phyloP scores from a whole-genome alignment of 2,329 filamentous ascomycete genomes.

The Nothophoma quercina region DNA sequence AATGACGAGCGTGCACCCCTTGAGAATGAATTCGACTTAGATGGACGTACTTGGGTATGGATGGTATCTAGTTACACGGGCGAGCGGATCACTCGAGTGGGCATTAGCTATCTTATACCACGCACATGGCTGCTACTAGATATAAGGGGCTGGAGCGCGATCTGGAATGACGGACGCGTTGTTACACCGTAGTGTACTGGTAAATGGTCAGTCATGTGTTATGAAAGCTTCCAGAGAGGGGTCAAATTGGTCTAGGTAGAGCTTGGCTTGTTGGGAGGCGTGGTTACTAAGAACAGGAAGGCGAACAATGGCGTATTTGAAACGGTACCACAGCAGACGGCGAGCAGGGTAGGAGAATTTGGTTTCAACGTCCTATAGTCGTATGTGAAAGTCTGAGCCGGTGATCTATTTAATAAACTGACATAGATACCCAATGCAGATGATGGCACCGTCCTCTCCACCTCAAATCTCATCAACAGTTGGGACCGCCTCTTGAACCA shows the following conservation, averaged over 20 bases:
- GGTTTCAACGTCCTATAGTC: background rate
- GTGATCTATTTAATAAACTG: too few species aligned
- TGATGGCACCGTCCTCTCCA: too few species aligned
- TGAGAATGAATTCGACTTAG: background rate
- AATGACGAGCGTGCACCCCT: background rate
- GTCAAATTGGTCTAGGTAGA: background rate
- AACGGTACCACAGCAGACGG: background rate
- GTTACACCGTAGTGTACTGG: background rate
- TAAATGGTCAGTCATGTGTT: too few species aligned
- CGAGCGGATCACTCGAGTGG: background rate
- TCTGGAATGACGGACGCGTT: background rate
- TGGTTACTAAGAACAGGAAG: background rate
- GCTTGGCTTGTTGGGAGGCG: background rate
- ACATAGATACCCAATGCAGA: too few species aligned
- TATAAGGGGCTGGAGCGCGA: background rate
- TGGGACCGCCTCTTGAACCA: too few species aligned
- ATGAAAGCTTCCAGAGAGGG: too few species aligned
- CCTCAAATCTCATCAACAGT: too few species aligned
- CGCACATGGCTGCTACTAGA: background rate
- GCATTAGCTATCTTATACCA: background rate
- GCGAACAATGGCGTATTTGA: background rate
- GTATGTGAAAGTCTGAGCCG: background rate
- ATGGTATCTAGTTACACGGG: background rate
- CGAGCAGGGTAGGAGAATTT: background rate
- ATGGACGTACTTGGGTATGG: background rate